phyloP scores from a whole-genome alignment of 768 basidiomycete species.

The Boletus edulis region DNA sequence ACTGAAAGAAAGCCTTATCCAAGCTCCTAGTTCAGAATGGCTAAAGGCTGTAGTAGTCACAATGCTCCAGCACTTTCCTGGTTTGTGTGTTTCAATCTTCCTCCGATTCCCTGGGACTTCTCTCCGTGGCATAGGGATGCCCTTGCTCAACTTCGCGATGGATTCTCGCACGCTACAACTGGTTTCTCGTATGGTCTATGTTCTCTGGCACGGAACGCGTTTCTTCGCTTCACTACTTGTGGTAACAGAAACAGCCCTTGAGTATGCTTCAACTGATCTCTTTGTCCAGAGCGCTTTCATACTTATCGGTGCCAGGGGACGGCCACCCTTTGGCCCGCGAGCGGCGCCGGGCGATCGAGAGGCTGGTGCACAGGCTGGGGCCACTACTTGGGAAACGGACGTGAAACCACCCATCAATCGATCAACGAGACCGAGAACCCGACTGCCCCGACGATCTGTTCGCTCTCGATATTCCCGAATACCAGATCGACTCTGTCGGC shows the following conservation, averaged over 20 bases:
- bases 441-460: slow-evolving; percentile 6
- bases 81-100: slow-evolving; percentile 16
- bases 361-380: neutral
- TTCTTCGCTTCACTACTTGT: slow-evolving; percentile 37
- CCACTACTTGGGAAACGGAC: neutral
- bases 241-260: slow-evolving; percentile 32
- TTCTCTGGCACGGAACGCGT: slow-evolving; percentile 33
- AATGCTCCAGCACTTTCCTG: slow-evolving; percentile 19
- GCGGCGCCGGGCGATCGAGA: neutral
- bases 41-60: slow-evolving; percentile 13
- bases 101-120: neutral
- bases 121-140: slow-evolving; percentile 9
- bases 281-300: slow-evolving; percentile 34
- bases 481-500: slow-evolving; percentile 44
- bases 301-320: slow-evolving; percentile 31
- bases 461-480: slow-evolving; percentile 42
- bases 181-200: slow-evolving; percentile 19
- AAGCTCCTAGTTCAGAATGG: slow-evolving; percentile 19
- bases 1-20: slow-evolving; percentile 28
- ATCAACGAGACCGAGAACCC: neutral
- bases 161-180: slow-evolving; percentile 29
- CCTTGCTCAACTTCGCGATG: slow-evolving; percentile 10
- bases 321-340: slow-evolving; percentile 4
- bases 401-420: slow-evolving; percentile 4
- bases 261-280: slow-evolving; percentile 3